Conservation (phyloP, 1,284 basidiomycete genomes). For the Ustilago crameri region DNA sequence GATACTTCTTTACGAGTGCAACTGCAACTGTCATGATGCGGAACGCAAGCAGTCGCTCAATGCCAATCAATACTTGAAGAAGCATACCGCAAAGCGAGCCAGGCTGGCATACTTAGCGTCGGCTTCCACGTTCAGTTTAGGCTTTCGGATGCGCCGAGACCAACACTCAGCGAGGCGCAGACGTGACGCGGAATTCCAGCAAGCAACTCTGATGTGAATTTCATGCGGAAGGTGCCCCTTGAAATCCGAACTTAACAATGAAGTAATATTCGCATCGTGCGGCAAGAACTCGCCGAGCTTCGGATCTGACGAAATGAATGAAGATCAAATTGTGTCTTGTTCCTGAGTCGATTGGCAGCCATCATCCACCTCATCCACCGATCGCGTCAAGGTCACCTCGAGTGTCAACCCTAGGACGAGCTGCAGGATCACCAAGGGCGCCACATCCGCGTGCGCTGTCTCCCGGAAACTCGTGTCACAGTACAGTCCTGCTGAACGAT, state of each 20-base stretch:
- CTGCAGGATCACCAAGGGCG: too few relatives aligned
- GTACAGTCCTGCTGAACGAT: background rate
- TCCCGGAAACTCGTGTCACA: too few relatives aligned
- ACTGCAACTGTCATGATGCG: too few relatives aligned
- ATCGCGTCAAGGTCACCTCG: background rate
- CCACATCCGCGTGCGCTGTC: too few relatives aligned
- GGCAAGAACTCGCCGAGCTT: slow-evolving; percentile 14
- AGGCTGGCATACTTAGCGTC: too few relatives aligned
- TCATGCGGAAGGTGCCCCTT: too few relatives aligned
- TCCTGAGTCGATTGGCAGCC: background rate
- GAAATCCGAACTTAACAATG: too few relatives aligned
- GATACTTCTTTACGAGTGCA: too few relatives aligned
- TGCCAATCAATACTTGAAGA: too few relatives aligned
- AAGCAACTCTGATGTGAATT: background rate
- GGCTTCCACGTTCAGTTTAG: background rate
- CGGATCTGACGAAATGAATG: slow-evolving; percentile 14
- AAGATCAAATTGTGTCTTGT: slow-evolving; percentile 11
- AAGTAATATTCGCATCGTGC: background rate
- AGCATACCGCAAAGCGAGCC: too few relatives aligned
- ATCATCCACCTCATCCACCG: background rate
- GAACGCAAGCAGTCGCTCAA: too few relatives aligned
- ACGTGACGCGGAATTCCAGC: too few relatives aligned
- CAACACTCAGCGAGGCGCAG: background rate
- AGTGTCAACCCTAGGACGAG: background rate
- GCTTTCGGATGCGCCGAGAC: background rate